These are phyloP conservation scores for Parastagonospora nodorum DNA, from an alignment of 2,329 filamentous ascomycete species.

Conservation along the genomic window DNA sequence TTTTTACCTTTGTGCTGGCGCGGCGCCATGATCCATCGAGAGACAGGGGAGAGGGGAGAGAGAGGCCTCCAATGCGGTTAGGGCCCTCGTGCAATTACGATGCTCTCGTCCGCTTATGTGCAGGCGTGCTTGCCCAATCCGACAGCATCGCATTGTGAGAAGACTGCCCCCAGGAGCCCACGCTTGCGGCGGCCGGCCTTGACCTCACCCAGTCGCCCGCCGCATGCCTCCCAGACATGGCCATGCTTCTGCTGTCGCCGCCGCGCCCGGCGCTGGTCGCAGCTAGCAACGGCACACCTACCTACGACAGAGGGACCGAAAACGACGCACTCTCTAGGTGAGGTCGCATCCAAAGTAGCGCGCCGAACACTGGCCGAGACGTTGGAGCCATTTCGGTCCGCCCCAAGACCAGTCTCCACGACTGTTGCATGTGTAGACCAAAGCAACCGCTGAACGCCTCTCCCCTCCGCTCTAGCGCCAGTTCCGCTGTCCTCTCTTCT, in stretches of 20 bases:
- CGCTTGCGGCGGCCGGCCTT: background rate
- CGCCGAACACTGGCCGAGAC: slow-evolving; percentile 23
- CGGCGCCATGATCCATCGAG: slow-evolving; percentile 20
- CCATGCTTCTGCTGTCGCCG: slow-evolving; percentile 25
- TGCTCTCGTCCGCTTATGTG: slow-evolving; percentile 12
- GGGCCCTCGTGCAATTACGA: background rate
- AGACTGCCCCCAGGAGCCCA: background rate
- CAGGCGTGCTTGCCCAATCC: slow-evolving; percentile 16
- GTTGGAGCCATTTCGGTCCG: slow-evolving; percentile 24
- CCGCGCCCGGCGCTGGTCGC: slow-evolving; percentile 16
- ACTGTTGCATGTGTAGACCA: slow-evolving; percentile 22
- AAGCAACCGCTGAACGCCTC: slow-evolving; percentile 14
- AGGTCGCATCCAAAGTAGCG: slow-evolving; percentile 9
- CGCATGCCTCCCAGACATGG: background rate
- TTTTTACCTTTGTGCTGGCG: slow-evolving; percentile 33
- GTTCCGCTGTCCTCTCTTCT: slow-evolving; percentile 21
- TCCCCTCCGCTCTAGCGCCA: slow-evolving; percentile 21
- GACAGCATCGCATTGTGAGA: slow-evolving; percentile 7
- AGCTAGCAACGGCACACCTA: slow-evolving; percentile 23
- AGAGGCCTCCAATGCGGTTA: slow-evolving; percentile 10
- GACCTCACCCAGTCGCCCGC: slow-evolving; percentile 4
- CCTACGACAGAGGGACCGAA: slow-evolving; percentile 16
- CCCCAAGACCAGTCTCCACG: slow-evolving; percentile 24
- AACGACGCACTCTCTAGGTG: slow-evolving; percentile 9
- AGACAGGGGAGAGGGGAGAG: slow-evolving; percentile 6